Evolutionary conservation across 352 stramenopile species (phyloP).

Genomic region (Pilasporangium apinafurcum): DNA sequence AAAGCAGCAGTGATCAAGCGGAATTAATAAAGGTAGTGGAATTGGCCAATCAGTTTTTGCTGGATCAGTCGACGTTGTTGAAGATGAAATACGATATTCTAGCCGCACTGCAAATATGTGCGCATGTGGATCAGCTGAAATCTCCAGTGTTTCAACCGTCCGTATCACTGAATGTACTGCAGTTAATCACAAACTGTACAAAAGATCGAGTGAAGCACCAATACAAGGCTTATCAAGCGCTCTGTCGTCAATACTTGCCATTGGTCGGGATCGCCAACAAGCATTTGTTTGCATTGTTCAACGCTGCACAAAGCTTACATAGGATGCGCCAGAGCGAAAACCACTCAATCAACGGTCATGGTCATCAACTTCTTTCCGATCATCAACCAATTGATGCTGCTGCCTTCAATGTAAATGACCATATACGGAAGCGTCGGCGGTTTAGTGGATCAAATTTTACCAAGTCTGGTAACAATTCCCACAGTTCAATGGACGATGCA

Average conservation of each 20-base stretch:
- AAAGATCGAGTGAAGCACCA: conserved; percentile 10
- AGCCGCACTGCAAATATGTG: conserved; percentile 2
- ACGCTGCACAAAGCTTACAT: conserved; percentile 11
- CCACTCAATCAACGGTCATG: background rate
- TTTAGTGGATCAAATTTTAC: background rate
- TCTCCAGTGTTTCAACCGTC: background rate
- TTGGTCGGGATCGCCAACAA: conserved; percentile 17
- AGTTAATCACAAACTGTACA: conserved; percentile 9
- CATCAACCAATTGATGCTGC: background rate
- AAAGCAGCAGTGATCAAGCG: conserved; percentile 5
- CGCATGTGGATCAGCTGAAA: conserved; percentile 9
- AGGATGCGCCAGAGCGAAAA: background rate
- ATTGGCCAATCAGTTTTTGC: conserved; percentile 21
- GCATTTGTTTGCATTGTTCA: conserved; percentile 25
- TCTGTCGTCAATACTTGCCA: conserved; percentile 7
- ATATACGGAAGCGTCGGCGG: background rate
- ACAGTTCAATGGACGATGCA: background rate
- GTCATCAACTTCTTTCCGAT: background rate
- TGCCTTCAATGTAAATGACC: too few relatives aligned
- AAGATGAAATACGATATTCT: conserved; percentile 23
- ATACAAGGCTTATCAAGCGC: conserved; percentile 7
- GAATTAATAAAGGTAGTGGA: conserved; percentile 5
- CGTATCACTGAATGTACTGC: background rate
- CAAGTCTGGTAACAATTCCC: too few relatives aligned
- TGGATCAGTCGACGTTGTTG: conserved; percentile 22